phyloP scores from a whole-genome alignment of 2,329 filamentous ascomycete species.

The Eurotiales sp. region DNA sequence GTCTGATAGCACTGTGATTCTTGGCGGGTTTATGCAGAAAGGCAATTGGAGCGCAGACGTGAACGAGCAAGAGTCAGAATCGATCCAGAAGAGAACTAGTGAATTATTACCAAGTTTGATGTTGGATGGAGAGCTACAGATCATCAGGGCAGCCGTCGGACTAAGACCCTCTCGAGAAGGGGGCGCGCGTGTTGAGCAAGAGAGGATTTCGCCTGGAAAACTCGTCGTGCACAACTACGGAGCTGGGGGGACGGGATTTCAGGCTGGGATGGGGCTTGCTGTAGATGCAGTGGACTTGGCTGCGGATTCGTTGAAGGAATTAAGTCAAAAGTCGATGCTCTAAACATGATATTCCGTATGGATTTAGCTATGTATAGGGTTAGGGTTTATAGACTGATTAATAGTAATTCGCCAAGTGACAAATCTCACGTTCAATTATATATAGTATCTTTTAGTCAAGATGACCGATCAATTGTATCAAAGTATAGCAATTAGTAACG shows the following conservation, averaged over 20 bases:
- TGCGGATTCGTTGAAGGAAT: neutral
- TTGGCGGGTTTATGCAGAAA: slow-evolving; percentile 60
- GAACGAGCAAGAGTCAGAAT: slow-evolving; percentile 45
- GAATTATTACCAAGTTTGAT: slow-evolving; percentile 32
- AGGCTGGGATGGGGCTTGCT: slow-evolving; percentile 32
- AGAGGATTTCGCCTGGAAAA: slow-evolving; percentile 31
- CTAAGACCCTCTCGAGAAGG: slow-evolving; percentile 43
- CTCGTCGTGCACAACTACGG: slow-evolving; percentile 56
- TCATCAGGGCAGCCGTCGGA: slow-evolving; percentile 46
- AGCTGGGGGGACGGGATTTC: slow-evolving; percentile 58
- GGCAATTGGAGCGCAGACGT: slow-evolving; percentile 51
- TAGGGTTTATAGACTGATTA: too few relatives aligned
- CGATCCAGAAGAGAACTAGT: slow-evolving; percentile 38
- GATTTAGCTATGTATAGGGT: too few relatives aligned
- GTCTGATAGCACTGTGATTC: slow-evolving; percentile 57
- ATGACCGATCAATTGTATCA: too few relatives aligned
- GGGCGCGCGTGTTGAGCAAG: slow-evolving; percentile 52
- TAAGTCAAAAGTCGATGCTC: slow-evolving; percentile 2
- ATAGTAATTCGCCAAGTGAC: too few relatives aligned
- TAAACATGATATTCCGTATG: too few relatives aligned
- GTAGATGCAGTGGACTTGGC: slow-evolving; percentile 9
- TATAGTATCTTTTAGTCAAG: too few relatives aligned
- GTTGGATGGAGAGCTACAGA: slow-evolving; percentile 24
- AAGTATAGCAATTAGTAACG: too few relatives aligned
- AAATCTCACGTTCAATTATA: too few relatives aligned